Evolutionary conservation across 371 early-diverging fungal genomes (phyloP), one percentile per base, ranked within the genome.

Genomic region (Mortierella sp.): DNA sequence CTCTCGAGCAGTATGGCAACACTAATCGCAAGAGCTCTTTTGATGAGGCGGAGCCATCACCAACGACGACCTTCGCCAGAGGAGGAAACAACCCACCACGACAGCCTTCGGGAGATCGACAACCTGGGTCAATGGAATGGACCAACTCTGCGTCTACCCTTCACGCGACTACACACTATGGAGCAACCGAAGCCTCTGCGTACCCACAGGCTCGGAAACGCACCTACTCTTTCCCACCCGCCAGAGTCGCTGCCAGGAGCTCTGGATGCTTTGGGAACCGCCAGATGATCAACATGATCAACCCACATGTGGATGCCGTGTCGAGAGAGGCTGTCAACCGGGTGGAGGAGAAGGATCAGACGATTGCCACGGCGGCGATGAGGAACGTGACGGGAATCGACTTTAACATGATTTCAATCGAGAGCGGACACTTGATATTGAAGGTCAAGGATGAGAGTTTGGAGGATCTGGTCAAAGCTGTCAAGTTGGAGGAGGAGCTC

Each of bases 161-260:
- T 60, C 76, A 77, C 54, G 75, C 76, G 24, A 32, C 76, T 21
- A 71, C 73, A 4, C 65, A 71, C 41, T 41, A 63, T 1, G 68
- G 24, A 16, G 38, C 65, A 1, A 21, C 35, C 24, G 60, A 49
- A 1, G 51, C 18, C 1, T 44, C 75, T 14, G 24, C 32, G 7
- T 72, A 43, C 21, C 73, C 74, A 21, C 78, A 74, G 43, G 29
- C 77, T 35, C 80, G 86, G 21, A 78, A 86, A 51, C 78, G 89
- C 4, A 89, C 89, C 11, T 81, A 85, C 55, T 88, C 88, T 12
- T 89, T 89, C 71, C 89, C 89, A 27, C 86, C 85, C 10, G 77
- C 88, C 6, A 70, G 78, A 11, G 70, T 41, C 27, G 81, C 79
- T 5, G 71, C 60, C 29, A 71, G 79, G 24, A 75, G 46, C 11